Evolutionary conservation across 2,329 filamentous ascomycete species (phyloP).

Genomic region (Xylaria arbuscula): DNA sequence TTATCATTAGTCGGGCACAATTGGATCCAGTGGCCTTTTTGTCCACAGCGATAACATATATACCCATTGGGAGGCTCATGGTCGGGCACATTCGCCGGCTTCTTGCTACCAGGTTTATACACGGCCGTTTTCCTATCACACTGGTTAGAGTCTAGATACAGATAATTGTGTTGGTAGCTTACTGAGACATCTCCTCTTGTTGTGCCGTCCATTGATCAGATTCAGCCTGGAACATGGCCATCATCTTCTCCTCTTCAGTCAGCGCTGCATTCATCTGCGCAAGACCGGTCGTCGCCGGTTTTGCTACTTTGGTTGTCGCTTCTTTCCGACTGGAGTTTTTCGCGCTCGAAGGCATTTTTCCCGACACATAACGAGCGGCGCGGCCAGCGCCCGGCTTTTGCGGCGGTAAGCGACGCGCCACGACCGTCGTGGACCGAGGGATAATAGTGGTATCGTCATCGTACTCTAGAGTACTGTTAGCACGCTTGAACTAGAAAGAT

Average conservation of each 20-base stretch:
- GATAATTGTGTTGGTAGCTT: conserved; percentile 50
- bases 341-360: conserved; percentile 91
- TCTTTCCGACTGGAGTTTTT: conserved; percentile 80
- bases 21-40: conserved; percentile 99
- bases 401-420: conserved; percentile 87
- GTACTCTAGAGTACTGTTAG: conserved; percentile 73
- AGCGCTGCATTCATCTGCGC: conserved; percentile 79
- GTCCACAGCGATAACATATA: conserved; percentile 93
- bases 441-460: conserved; percentile 99
- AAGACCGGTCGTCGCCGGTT: conserved; percentile 67
- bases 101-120: conserved; percentile 71
- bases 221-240: conserved; percentile 89
- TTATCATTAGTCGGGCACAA: conserved; percentile 98
- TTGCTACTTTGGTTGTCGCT: conserved; percentile 68
- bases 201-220: conserved; percentile 93
- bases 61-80: conserved; percentile 94
- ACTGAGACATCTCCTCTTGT: conserved; percentile 91
- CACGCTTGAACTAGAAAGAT: neutral
- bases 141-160: conserved; percentile 25
- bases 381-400: conserved; percentile 86
- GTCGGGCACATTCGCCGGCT: conserved; percentile 81
- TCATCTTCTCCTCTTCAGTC: conserved; percentile 94
- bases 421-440: conserved; percentile 91
- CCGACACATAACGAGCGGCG: conserved; percentile 93
- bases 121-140: conserved; percentile 68